Evolutionary conservation across 1,284 basidiomycete genomes (phyloP).

Genomic region (Hypsizygus ulmarius): DNA sequence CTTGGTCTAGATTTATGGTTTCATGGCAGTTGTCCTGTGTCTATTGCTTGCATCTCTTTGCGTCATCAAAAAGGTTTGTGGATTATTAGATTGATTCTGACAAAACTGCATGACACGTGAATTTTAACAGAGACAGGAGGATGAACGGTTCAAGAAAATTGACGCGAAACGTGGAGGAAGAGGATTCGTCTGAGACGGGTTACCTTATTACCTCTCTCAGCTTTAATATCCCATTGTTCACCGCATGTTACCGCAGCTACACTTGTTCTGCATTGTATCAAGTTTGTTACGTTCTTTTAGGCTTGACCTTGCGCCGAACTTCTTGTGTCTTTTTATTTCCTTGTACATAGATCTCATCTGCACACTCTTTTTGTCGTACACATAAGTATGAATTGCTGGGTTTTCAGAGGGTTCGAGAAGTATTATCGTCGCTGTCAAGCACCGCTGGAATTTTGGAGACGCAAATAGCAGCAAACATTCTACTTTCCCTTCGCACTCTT

Average conservation of each 20-base stretch:
- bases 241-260: too few species aligned
- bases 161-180: constrained; percentile 81
- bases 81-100: constrained; percentile 14
- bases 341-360: too few species aligned
- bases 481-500: too few species aligned
- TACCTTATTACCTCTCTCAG: not conserved
- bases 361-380: too few species aligned
- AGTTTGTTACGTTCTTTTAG: too few species aligned
- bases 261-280: too few species aligned
- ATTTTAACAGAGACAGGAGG: constrained; percentile 61
- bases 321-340: too few species aligned
- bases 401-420: not conserved
- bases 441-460: too few species aligned
- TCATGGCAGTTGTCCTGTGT: constrained; percentile 72
- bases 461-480: too few species aligned
- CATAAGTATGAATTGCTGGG: not conserved
- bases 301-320: too few species aligned
- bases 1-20: constrained; percentile 60
- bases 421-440: too few species aligned
- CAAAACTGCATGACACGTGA: not conserved
- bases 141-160: constrained; percentile 81
- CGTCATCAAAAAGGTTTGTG: constrained; percentile 73
- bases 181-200: constrained; percentile 69
- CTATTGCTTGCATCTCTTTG: constrained; percentile 78
- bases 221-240: too few species aligned